These are phyloP conservation scores for Meyerozyma athensensis DNA, from an alignment of 1,139 yeast species.

Conservation along the genomic window DNA sequence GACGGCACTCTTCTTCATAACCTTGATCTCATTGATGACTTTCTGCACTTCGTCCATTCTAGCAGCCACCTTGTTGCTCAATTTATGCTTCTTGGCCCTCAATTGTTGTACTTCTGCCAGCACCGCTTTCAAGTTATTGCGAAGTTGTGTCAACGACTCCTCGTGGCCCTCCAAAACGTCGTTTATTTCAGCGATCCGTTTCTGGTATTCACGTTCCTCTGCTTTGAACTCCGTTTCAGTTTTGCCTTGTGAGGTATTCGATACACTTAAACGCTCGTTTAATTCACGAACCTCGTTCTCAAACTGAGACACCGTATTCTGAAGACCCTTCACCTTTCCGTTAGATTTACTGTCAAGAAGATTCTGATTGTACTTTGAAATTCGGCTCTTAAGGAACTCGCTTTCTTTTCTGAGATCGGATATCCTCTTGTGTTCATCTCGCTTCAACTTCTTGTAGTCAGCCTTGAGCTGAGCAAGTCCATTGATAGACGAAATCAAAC, in stretches of 20 bases:
- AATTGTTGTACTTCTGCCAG: conserved; percentile 21
- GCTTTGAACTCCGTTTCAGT: conserved; percentile 16
- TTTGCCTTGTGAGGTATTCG: conserved; percentile 15
- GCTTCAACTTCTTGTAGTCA: conserved; percentile 54
- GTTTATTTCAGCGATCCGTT: conserved; percentile 23
- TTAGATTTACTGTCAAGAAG: conserved; percentile 23
- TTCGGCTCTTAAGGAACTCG: conserved; percentile 48
- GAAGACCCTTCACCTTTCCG: conserved; percentile 40
- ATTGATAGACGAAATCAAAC: conserved; percentile 57
- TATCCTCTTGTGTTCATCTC: conserved; percentile 55
- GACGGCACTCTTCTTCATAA: conserved; percentile 25
- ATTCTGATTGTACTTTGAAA: conserved; percentile 28
- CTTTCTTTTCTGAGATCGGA: conserved; percentile 53
- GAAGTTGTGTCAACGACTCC: conserved; percentile 19
- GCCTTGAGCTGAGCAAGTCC: conserved; percentile 46
- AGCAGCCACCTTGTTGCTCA: conserved; percentile 20
- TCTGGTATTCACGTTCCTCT: conserved; percentile 18
- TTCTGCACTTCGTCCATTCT: conserved; percentile 24
- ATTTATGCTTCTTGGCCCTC: conserved; percentile 24
- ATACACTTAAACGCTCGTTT: conserved; percentile 17
- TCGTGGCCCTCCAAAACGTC: conserved; percentile 23
- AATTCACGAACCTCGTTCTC: conserved; percentile 33
- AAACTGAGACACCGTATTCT: conserved; percentile 38
- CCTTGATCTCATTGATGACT: conserved; percentile 25
- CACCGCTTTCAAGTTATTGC: conserved; percentile 19